Percentiles rank a stretch among this genome's conserved stretches.
Evolutionary conservation across 2,329 filamentous ascomycete species (phyloP).

Genomic region (Stemphylium vesicarium): DNA sequence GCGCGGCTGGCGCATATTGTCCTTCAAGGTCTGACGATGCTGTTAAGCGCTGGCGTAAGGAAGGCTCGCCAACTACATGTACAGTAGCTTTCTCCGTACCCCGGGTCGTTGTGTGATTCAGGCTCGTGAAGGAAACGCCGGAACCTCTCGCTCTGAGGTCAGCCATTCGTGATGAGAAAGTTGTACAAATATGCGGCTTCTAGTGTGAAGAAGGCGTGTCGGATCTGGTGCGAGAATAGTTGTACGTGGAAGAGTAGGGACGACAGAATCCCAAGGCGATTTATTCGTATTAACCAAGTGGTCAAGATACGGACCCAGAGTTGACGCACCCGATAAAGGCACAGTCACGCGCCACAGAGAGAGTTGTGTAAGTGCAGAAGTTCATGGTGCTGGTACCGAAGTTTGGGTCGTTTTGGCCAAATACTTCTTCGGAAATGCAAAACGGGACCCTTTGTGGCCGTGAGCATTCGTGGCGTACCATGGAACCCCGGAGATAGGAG

Average conservation of each 20-base stretch:
- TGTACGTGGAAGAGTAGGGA: not conserved
- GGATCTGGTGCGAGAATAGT: not conserved
- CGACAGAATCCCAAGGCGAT: not conserved
- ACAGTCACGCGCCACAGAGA: not conserved
- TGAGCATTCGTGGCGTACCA: not conserved
- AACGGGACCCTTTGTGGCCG: not conserved
- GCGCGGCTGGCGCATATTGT: constrained; percentile 2
- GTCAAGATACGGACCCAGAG: not conserved
- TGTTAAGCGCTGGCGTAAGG: not conserved
- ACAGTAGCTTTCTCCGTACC: not conserved
- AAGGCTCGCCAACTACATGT: not conserved
- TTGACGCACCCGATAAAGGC: not conserved
- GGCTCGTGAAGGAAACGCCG: not conserved
- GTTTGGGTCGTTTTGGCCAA: not conserved
- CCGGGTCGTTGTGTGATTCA: not conserved
- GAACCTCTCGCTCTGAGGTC: not conserved
- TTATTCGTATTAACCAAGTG: not conserved
- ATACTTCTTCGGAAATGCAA: not conserved
- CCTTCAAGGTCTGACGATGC: constrained; percentile 19
- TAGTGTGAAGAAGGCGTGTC: too few species aligned
- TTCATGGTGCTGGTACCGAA: not conserved
- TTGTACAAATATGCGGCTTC: too few species aligned
- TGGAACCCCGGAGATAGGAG: not conserved
- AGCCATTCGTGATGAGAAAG: not conserved
- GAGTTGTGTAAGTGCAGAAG: not conserved